A percentile compares a stretch with the other conserved stretches of the same genome.
Evolutionary conservation across 1,139 yeast species (phyloP).

Genomic region (Diutina rugosa): DNA sequence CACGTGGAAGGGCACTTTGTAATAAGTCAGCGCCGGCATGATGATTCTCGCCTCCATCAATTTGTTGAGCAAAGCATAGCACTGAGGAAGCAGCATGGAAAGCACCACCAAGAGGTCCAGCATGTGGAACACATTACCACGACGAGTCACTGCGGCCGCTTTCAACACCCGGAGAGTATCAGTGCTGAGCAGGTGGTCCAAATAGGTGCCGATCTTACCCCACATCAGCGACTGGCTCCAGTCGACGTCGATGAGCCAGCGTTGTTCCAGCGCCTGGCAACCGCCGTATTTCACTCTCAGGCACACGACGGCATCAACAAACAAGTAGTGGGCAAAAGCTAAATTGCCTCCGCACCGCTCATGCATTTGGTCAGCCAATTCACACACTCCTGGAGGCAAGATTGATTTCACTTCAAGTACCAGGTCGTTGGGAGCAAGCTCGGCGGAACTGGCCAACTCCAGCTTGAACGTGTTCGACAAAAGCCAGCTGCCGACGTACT

Average conservation of each 20-base stretch:
- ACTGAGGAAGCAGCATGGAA: slow-evolving; percentile 14
- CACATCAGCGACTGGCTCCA: background rate
- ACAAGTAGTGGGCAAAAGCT: background rate
- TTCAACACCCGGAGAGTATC: slow-evolving; percentile 16
- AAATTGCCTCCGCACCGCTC: background rate
- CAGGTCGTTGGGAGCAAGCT: background rate
- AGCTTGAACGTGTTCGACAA: background rate
- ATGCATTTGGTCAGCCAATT: background rate
- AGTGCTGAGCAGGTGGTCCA: slow-evolving; percentile 8
- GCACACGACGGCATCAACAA: background rate
- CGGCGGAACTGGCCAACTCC: background rate
- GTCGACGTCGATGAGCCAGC: background rate
- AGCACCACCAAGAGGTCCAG: slow-evolving; percentile 30
- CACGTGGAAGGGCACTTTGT: slow-evolving; percentile 35
- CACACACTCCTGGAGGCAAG: background rate
- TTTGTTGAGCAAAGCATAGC: slow-evolving; percentile 17
- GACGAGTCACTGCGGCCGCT: slow-evolving; percentile 32
- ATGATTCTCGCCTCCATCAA: slow-evolving; percentile 23
- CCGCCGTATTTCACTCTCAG: background rate
- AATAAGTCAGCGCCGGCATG: slow-evolving; percentile 28
- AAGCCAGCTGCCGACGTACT: background rate
- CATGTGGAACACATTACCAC: slow-evolving; percentile 28
- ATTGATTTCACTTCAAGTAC: background rate
- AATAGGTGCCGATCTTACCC: slow-evolving; percentile 7
- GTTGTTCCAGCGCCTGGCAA: background rate